Evolutionary conservation across 1,284 basidiomycete species (phyloP).

Genomic region (Boletus austroedulis): DNA sequence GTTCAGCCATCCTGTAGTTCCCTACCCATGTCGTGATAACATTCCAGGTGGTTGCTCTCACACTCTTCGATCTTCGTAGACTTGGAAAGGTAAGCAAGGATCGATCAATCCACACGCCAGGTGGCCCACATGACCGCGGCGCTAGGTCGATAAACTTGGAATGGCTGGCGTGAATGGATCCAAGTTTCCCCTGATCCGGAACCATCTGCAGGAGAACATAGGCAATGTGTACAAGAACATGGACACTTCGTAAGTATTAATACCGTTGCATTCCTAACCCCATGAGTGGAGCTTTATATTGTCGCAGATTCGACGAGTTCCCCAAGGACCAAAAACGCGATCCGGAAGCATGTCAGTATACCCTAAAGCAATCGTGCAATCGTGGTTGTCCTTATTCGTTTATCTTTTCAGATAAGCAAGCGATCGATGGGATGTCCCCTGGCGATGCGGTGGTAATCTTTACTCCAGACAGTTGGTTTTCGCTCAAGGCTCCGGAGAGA

Average conservation of each 20-base stretch:
- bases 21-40: slow-evolving; percentile 9
- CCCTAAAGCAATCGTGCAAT: not conserved
- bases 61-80: slow-evolving; percentile 86
- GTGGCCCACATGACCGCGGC: not conserved
- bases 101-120: not conserved
- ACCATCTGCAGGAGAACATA: slow-evolving; percentile 84
- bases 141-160: slow-evolving; percentile 63
- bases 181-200: slow-evolving; percentile 82
- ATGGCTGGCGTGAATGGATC: slow-evolving; percentile 85
- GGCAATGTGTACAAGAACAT: slow-evolving; percentile 82
- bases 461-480: slow-evolving; percentile 73
- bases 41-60: slow-evolving; percentile 79
- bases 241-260: slow-evolving; percentile 62
- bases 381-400: slow-evolving; percentile 6
- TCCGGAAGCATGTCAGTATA: slow-evolving; percentile 77
- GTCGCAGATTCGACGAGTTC: slow-evolving; percentile 71
- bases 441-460: slow-evolving; percentile 89
- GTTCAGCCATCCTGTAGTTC: slow-evolving; percentile 21
- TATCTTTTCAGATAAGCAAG: slow-evolving; percentile 74
- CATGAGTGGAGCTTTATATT: too few relatives aligned
- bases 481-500: not conserved
- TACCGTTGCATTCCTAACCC: not conserved
- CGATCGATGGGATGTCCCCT: slow-evolving; percentile 75
- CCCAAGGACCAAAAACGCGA: slow-evolving; percentile 71
- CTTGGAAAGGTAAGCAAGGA: slow-evolving; percentile 65